Percentiles rank a stretch among this genome's conserved stretches.
These are phyloP conservation scores for Populus hybrid DNA, from an alignment of 441 rosid species.

Conservation along the genomic window DNA sequence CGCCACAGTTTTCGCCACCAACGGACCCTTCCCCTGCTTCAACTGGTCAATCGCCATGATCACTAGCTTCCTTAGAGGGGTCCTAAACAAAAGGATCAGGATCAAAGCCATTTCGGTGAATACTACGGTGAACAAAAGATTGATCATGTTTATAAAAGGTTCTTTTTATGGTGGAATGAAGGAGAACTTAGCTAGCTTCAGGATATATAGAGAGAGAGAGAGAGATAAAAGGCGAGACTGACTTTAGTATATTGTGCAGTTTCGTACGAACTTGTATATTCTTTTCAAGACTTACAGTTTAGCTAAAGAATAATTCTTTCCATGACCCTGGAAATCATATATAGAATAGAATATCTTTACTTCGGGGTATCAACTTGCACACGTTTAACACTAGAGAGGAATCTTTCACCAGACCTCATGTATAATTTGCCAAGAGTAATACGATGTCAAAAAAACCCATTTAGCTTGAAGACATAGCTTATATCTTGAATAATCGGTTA, in stretches of 20 bases:
- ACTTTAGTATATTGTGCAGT: no score
- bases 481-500: no score
- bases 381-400: background rate
- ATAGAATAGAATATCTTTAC: conserved; percentile 9
- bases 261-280: background rate
- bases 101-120: conserved; percentile 37
- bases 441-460: no score
- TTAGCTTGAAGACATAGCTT: no score
- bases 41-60: conserved; percentile 30
- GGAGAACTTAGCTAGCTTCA: background rate
- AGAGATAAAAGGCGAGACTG: background rate
- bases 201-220: no score
- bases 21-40: conserved; percentile 43
- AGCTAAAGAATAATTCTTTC: conserved; percentile 30
- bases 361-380: background rate
- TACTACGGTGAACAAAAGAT: conserved; percentile 32
- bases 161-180: background rate
- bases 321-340: background rate
- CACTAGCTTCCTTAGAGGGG: conserved; percentile 44
- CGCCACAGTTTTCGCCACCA: conserved; percentile 24
- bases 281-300: conserved; percentile 9
- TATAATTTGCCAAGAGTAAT: background rate
- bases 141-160: conserved; percentile 29
- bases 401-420: background rate
- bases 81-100: conserved; percentile 28